These are phyloP conservation scores for Thermothielavioides terrestris DNA, from an alignment of 495 filamentous ascomycete species.

Conservation along the genomic window DNA sequence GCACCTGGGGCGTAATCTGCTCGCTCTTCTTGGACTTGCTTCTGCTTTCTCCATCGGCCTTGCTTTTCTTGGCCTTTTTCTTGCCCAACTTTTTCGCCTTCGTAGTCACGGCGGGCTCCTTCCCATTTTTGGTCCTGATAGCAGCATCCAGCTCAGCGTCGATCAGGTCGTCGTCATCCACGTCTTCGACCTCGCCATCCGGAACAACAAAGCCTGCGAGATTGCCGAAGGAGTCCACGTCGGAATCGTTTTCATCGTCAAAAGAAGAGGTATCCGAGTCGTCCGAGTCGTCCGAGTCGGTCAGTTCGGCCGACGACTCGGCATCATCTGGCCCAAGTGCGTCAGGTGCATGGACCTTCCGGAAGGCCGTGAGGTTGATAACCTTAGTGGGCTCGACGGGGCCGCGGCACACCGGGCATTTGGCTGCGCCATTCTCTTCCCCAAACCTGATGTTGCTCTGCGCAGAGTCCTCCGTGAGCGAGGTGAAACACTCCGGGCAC, in stretches of 20 bases:
- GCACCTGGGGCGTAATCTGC: slow-evolving; percentile 19
- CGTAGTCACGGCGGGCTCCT: neutral
- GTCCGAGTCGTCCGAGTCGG: slow-evolving; percentile 25
- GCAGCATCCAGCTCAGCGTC: slow-evolving; percentile 11
- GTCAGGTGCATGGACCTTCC: slow-evolving; percentile 60
- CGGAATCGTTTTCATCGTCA: slow-evolving; percentile 24
- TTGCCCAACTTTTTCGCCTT: slow-evolving; percentile 10
- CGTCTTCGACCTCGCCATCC: slow-evolving; percentile 36
- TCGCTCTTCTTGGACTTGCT: slow-evolving; percentile 20
- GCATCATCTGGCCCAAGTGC: slow-evolving; percentile 2
- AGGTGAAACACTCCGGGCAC: slow-evolving; percentile 71
- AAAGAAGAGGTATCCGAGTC: slow-evolving; percentile 19
- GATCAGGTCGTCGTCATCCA: slow-evolving; percentile 15
- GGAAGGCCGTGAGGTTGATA: slow-evolving; percentile 67
- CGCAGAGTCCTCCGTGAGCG: slow-evolving; percentile 51
- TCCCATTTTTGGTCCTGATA: slow-evolving; percentile 4
- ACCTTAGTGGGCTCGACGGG: slow-evolving; percentile 55
- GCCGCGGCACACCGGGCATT: slow-evolving; percentile 71
- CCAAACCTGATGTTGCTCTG: slow-evolving; percentile 47
- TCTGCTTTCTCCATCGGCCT: slow-evolving; percentile 22
- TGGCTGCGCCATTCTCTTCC: slow-evolving; percentile 48
- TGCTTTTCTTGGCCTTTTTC: slow-evolving; percentile 12
- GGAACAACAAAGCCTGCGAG: slow-evolving; percentile 51
- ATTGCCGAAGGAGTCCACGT: slow-evolving; percentile 36
- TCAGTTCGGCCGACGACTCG: neutral